These are phyloP conservation scores for Podospora pseudopauciseta DNA, from an alignment of 495 filamentous ascomycete species.

Conservation along the genomic window DNA sequence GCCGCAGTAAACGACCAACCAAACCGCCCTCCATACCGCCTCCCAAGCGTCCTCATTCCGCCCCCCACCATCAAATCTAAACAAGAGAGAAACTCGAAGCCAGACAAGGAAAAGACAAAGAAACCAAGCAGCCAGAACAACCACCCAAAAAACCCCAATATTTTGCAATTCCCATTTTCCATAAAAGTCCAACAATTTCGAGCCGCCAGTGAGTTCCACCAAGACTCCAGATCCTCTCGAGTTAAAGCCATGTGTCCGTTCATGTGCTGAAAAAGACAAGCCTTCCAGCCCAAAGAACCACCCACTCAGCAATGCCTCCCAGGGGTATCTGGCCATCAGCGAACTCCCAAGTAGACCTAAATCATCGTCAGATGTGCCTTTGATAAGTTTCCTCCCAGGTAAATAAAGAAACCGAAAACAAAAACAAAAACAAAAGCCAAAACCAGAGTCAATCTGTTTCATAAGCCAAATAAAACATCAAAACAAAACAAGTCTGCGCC, in stretches of 20 bases:
- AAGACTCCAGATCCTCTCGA: not conserved
- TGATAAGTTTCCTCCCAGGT: constrained; percentile 1
- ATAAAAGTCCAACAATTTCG: not conserved
- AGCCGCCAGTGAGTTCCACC: not conserved
- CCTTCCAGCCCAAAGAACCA: not conserved
- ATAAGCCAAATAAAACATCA: not conserved
- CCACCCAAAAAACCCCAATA: not conserved
- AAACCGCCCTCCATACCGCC: not conserved
- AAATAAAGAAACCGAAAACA: not conserved
- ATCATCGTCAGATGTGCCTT: not conserved
- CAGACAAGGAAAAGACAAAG: not conserved
- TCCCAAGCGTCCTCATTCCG: not conserved
- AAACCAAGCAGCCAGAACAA: not conserved
- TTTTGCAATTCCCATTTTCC: not conserved
- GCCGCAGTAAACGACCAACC: not conserved
- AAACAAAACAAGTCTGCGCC: not conserved
- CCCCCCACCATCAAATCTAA: not conserved
- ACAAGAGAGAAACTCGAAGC: not conserved
- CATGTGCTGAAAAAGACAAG: not conserved
- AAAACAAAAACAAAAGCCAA: constrained; percentile 7
- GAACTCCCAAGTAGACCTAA: constrained; percentile 1
- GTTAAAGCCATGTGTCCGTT: not conserved
- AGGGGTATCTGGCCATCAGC: not conserved
- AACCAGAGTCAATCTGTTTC: not conserved
- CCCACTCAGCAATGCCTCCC: not conserved